Evolutionary conservation across 106 monocot species (phyloP).

Genomic region (Acanthochlamys bracteata): DNA sequence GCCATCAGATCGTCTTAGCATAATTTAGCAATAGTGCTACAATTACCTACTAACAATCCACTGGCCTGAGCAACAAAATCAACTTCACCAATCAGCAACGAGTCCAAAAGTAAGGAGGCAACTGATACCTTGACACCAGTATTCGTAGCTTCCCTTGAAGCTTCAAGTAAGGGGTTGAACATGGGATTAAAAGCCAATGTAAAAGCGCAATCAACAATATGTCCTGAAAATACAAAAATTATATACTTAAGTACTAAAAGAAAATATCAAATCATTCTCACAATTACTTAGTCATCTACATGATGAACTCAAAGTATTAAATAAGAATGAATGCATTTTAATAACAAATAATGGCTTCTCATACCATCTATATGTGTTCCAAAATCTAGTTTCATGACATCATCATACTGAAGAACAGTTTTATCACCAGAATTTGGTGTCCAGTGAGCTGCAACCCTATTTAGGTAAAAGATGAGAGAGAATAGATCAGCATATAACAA

Average conservation of each 20-base stretch:
- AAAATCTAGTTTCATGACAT: slow-evolving; percentile 99
- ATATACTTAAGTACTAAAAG: not conserved
- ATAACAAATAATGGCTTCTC: not conserved
- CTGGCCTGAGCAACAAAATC: too few species aligned
- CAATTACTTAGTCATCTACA: not conserved
- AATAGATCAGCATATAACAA: not conserved
- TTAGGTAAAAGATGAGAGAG: not conserved
- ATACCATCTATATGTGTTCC: slow-evolving; percentile 95
- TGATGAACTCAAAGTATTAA: not conserved
- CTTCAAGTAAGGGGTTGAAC: slow-evolving; percentile 87
- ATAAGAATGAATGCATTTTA: not conserved
- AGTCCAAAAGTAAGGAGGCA: not conserved
- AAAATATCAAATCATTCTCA: not conserved
- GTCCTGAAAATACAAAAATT: slow-evolving; percentile 35
- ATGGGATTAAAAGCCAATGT: slow-evolving; percentile 99
- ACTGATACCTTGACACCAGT: slow-evolving; percentile 72
- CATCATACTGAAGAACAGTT: slow-evolving; percentile 99
- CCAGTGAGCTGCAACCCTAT: slow-evolving; percentile 99
- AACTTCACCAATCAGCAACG: not conserved
- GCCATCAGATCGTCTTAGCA: too few species aligned
- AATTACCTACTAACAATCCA: too few species aligned
- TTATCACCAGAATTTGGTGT: slow-evolving; percentile 97
- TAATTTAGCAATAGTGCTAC: too few species aligned
- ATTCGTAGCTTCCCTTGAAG: slow-evolving; percentile 92
- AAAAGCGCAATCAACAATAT: slow-evolving; percentile 94